Evolutionary conservation across 2,329 filamentous ascomycete genomes (phyloP).

Genomic region (Orbilia javanica): DNA sequence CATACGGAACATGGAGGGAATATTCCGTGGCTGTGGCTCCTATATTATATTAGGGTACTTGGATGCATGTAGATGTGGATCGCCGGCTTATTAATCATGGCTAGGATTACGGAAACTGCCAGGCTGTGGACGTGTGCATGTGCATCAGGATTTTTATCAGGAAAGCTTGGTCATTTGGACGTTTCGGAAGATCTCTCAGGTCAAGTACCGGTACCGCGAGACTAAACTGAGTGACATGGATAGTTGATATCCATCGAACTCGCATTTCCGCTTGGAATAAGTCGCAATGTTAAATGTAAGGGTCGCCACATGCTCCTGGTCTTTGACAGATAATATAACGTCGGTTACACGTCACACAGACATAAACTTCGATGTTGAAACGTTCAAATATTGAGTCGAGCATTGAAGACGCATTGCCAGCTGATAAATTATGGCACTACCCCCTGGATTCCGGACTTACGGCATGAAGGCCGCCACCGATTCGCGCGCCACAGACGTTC

Average conservation of each 20-base stretch:
- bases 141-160: not conserved
- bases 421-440: conserved; percentile 13
- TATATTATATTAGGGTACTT: too few species aligned
- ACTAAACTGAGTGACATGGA: too few species aligned
- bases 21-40: too few species aligned
- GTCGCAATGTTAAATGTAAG: not conserved
- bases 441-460: not conserved
- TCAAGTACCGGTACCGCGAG: conserved; percentile 23
- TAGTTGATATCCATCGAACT: conserved; percentile 19
- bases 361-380: too few species aligned
- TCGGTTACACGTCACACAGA: conserved; percentile 53
- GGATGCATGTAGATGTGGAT: not conserved
- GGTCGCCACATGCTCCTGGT: not conserved
- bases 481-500: conserved; percentile 1
- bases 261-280: not conserved
- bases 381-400: too few species aligned
- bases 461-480: not conserved
- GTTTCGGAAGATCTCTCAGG: not conserved
- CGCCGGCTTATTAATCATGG: not conserved
- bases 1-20: not conserved
- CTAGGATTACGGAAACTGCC: not conserved
- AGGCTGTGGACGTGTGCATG: too few species aligned
- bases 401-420: too few species aligned
- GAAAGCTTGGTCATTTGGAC: not conserved
- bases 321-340: conserved; percentile 47